phyloP scores from a whole-genome alignment of 2,329 filamentous ascomycete genomes.

The Pyricularia sp. region DNA sequence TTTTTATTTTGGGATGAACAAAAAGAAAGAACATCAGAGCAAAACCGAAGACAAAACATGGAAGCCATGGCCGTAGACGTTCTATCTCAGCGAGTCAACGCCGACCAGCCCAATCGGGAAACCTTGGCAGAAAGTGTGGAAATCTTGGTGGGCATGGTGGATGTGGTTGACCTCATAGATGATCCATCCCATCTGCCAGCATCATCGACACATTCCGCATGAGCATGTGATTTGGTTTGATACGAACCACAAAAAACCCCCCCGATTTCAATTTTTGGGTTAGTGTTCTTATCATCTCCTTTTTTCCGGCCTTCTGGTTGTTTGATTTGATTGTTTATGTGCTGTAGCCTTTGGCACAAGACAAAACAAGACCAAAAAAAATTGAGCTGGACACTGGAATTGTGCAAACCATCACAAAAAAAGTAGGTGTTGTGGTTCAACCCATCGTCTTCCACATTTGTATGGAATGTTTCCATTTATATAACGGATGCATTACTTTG shows the following conservation, averaged over 20 bases:
- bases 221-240: not conserved
- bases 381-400: no score
- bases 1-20: not conserved
- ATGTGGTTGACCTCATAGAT: not conserved
- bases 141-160: not conserved
- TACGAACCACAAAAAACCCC: not conserved
- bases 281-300: not conserved
- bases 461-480: no score
- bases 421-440: no score
- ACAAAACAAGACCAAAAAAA: no score
- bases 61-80: not conserved
- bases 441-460: no score
- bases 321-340: no score
- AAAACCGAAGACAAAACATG: not conserved
- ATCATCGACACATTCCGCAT: not conserved
- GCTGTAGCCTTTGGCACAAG: no score
- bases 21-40: not conserved
- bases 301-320: not conserved
- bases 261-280: not conserved
- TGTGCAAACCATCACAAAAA: no score
- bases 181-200: not conserved
- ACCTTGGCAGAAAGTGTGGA: not conserved
- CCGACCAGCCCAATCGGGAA: not conserved
- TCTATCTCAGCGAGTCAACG: not conserved
- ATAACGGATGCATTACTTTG: no score